Percentiles rank a stretch among this genome's conserved stretches.
Conservation (phyloP, 108 stramenopile genomes). For the Stephanodiscus triporus region DNA sequence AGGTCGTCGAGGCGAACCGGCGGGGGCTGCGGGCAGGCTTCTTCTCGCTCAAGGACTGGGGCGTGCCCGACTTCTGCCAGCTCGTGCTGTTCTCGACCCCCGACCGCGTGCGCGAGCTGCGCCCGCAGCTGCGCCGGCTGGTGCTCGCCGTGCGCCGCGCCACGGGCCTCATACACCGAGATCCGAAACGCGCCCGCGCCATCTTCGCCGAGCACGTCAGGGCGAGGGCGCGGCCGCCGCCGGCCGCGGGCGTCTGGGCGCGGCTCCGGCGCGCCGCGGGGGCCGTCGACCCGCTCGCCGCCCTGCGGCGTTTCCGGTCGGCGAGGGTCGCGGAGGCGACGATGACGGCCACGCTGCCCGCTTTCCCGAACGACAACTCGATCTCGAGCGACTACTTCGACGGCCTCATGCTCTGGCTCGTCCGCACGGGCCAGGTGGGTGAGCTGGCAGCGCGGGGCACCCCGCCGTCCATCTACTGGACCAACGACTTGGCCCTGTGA, state of each 20-base stretch:
- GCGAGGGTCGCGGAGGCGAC: slow-evolving; percentile 50
- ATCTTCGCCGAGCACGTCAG: slow-evolving; percentile 40
- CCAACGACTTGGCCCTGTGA: no score
- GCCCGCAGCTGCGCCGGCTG: slow-evolving; percentile 37
- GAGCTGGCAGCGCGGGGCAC: no score
- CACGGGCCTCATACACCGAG: slow-evolving; percentile 56
- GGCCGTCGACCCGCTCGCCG: no score
- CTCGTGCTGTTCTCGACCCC: slow-evolving; percentile 62
- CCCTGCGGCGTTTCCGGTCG: no score
- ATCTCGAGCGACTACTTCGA: slow-evolving; percentile 57
- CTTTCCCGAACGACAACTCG: slow-evolving; percentile 58
- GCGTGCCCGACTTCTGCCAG: slow-evolving; percentile 68
- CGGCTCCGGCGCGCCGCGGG: no score
- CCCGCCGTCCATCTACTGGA: no score
- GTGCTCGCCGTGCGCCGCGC: slow-evolving; percentile 60
- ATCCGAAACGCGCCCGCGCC: slow-evolving; percentile 43
- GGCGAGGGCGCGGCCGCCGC: slow-evolving; percentile 21
- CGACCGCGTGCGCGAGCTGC: slow-evolving; percentile 17
- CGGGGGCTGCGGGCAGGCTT: slow-evolving; percentile 42
- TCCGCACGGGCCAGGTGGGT: slow-evolving; percentile 55
- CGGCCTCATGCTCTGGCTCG: slow-evolving; percentile 54
- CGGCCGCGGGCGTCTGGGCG: not conserved
- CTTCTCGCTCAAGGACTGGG: slow-evolving; percentile 65
- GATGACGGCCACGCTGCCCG: slow-evolving; percentile 53
- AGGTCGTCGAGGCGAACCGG: slow-evolving; percentile 55